phyloP scores from a whole-genome alignment of 2,329 filamentous ascomycete species.

The Cryphonectria nitschkei region DNA sequence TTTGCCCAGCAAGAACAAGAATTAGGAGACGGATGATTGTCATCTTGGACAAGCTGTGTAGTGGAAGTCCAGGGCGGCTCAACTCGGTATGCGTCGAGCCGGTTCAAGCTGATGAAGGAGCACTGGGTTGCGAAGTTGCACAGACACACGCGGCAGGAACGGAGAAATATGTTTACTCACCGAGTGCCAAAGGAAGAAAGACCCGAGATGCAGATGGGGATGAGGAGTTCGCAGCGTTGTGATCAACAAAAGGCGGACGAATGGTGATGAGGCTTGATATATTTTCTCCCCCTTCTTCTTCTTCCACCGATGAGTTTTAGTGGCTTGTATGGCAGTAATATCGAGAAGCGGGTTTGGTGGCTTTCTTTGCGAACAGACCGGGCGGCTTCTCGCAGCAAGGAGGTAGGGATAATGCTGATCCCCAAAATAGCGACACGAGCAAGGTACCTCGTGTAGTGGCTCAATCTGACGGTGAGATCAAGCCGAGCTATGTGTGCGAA shows the following conservation, averaged over 20 bases:
- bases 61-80: too few species aligned
- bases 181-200: neutral
- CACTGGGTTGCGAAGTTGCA: neutral
- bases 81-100: neutral
- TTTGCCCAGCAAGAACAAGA: neutral
- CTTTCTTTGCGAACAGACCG: neutral
- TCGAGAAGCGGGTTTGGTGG: neutral
- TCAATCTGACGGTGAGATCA: slow-evolving; percentile 2
- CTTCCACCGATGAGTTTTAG: neutral
- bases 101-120: neutral
- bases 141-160: neutral
- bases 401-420: neutral
- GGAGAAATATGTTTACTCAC: neutral
- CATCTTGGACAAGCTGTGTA: neutral
- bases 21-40: neutral
- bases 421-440: slow-evolving; percentile 5
- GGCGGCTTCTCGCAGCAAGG: slow-evolving; percentile 2
- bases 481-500: neutral
- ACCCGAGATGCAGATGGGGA: neutral
- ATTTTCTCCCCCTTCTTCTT: neutral
- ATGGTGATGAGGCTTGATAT: neutral
- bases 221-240: neutral
- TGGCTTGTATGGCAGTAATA: neutral
- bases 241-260: neutral
- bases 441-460: neutral